Evolutionary conservation across 352 stramenopile genomes (phyloP).

Genomic region (Globisporangium parvum): DNA sequence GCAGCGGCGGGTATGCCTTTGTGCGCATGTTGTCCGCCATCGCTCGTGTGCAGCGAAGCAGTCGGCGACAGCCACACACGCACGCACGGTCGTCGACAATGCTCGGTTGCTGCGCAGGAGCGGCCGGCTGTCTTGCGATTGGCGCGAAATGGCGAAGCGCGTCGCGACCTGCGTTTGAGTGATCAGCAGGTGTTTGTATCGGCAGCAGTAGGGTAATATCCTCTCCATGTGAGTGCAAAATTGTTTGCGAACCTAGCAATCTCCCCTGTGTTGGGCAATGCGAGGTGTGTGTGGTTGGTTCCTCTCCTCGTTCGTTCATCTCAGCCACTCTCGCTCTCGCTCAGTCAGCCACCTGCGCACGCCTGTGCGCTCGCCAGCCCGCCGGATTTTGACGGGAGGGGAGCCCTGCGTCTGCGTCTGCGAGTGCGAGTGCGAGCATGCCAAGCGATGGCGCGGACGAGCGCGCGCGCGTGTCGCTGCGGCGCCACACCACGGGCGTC

Average conservation of each 20-base stretch:
- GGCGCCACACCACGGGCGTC: slow-evolving; percentile 73
- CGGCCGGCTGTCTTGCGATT: background rate
- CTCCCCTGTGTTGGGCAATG: no score
- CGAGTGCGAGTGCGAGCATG: slow-evolving; percentile 1
- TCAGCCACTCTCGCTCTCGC: background rate
- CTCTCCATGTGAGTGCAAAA: no score
- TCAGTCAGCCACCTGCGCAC: background rate
- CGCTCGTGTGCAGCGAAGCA: background rate
- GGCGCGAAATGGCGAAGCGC: no score
- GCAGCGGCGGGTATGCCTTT: slow-evolving; percentile 57
- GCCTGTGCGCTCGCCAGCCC: background rate
- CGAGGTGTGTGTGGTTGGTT: no score
- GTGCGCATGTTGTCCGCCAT: slow-evolving; percentile 44
- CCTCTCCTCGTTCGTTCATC: background rate
- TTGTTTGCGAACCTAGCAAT: no score
- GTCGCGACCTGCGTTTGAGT: no score
- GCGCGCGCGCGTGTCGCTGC: slow-evolving; percentile 39
- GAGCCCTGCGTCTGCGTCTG: background rate
- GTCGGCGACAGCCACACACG: background rate
- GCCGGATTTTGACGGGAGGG: slow-evolving; percentile 9
- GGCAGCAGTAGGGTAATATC: no score
- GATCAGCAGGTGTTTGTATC: no score
- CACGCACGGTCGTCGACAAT: no score
- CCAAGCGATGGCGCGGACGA: slow-evolving; percentile 11
- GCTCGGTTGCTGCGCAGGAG: background rate